Evolutionary conservation across 768 basidiomycete species (phyloP), one percentile per base, ranked within the genome.

Genomic region (Tricholoma furcatifolium): DNA sequence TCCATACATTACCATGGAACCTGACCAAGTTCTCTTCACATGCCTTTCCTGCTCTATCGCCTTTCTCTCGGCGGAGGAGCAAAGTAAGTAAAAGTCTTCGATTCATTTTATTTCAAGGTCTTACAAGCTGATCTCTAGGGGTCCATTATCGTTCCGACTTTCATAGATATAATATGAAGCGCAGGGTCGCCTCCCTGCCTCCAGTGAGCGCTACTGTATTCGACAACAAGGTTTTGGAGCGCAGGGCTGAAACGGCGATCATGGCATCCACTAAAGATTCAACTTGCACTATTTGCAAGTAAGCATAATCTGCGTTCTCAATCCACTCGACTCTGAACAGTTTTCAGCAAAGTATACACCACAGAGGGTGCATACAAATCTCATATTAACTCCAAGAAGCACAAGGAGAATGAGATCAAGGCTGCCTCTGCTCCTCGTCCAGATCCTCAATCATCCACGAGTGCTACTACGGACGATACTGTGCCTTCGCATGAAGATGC

Each of bases 91-190:
- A n/a, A 49, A 36, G 6, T 48, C 31, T 17, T 8, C 6, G 39
- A 21, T 51, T 40, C 6, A 14, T 9, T 43, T 12, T 34, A 42
- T 23, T 24, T 31, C 21, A 14, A n/a, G 31, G 54, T 24, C 53
- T 57, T 18, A 48, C 59, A 18, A 30, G 42, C 46, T 35, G 38
- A 34, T 11, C 20, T 60, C 12, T 60, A 92, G 90, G 96, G 54
- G 71, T 74, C 0, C 97, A 99, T 67, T 98, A 96, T 69, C 83
- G 85, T 57, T 91, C 92, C 21, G 97, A 99, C 70, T 89, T 91
- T 68, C 97, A 99, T 73, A 79, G 94, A 48, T 99, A 99, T 73
- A 99, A 99, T 66, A 93, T 98, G 85, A 96, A 96, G 76, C 88
- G 95, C 58, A 85, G 93, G 24, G 90, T 98, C 15, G 95, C 96